phyloP scores from a whole-genome alignment of 805 yeast species.

The Yamadazyma scolyti region DNA sequence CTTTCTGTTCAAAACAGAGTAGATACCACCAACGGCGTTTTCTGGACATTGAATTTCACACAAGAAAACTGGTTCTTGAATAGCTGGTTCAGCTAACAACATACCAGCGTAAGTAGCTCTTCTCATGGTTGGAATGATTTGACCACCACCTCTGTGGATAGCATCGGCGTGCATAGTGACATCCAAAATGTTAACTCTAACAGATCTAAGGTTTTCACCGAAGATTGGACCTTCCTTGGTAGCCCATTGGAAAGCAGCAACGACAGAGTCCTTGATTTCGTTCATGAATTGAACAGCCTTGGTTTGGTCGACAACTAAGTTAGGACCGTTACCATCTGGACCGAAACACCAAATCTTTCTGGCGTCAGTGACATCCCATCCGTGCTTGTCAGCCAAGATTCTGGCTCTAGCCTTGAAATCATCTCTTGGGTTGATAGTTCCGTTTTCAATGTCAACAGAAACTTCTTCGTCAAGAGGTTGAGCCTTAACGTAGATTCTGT shows the following conservation, averaged over 20 bases:
- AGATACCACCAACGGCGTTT: constrained; percentile 99
- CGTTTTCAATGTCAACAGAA: constrained; percentile 85
- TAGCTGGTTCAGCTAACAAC: constrained; percentile 97
- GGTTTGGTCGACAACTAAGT: constrained; percentile 98
- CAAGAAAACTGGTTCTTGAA: constrained; percentile 98
- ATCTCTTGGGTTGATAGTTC: constrained; percentile 91
- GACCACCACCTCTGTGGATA: constrained; percentile 99
- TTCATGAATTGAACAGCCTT: constrained; percentile 99
- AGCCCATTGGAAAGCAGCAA: constrained; percentile 99
- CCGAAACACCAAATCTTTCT: constrained; percentile 99
- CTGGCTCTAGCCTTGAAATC: constrained; percentile 99
- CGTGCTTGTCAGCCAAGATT: constrained; percentile 97
- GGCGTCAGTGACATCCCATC: constrained; percentile 99
- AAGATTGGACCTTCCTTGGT: constrained; percentile 98
- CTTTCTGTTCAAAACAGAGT: constrained; percentile 98
- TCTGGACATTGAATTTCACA: constrained; percentile 99
- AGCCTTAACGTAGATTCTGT: constrained; percentile 98
- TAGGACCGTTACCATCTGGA: constrained; percentile 99
- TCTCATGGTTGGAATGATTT: constrained; percentile 99
- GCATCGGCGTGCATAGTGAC: constrained; percentile 99
- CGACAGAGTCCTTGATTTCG: constrained; percentile 99
- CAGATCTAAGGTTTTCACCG: constrained; percentile 94
- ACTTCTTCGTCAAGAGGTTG: constrained; percentile 94
- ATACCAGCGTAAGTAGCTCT: constrained; percentile 98
- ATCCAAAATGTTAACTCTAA: constrained; percentile 97